These are phyloP conservation scores for Aspergillus pseudoglaucus DNA, from an alignment of 2,329 filamentous ascomycete genomes.

Conservation along the genomic window DNA sequence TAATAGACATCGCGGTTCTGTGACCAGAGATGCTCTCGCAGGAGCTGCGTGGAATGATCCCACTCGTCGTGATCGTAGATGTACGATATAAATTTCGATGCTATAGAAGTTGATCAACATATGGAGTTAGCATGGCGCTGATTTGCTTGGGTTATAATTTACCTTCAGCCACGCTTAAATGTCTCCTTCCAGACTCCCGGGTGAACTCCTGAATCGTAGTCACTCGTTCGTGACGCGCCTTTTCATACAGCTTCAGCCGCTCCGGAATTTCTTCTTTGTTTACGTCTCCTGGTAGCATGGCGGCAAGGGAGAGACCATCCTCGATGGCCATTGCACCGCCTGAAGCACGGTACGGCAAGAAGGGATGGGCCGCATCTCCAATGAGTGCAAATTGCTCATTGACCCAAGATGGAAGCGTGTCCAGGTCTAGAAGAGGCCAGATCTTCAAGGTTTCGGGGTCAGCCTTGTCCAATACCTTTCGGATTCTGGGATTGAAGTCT, in stretches of 20 bases:
- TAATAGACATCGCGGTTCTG: no score
- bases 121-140: no score
- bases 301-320: no score
- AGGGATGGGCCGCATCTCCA: conserved; percentile 64
- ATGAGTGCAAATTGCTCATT: conserved; percentile 51
- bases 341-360: conserved; percentile 58
- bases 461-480: no score
- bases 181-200: conserved; percentile 39
- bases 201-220: conserved; percentile 51
- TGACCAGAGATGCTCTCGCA: no score
- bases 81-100: background rate
- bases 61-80: conserved; percentile 56
- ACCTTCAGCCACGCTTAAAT: no score
- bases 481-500: no score
- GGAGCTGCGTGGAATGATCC: conserved; percentile 41
- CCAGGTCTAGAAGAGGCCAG: conserved; percentile 59
- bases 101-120: conserved; percentile 27
- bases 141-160: no score
- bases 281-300: no score
- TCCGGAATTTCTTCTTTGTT: conserved; percentile 41
- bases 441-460: conserved; percentile 31
- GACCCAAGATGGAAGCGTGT: conserved; percentile 50
- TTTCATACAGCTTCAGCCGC: conserved; percentile 54
- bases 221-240: conserved; percentile 52
- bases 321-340: conserved; percentile 37